These are phyloP conservation scores for Teunomyces cretensis DNA, from an alignment of 805 yeast species.

Conservation along the genomic window DNA sequence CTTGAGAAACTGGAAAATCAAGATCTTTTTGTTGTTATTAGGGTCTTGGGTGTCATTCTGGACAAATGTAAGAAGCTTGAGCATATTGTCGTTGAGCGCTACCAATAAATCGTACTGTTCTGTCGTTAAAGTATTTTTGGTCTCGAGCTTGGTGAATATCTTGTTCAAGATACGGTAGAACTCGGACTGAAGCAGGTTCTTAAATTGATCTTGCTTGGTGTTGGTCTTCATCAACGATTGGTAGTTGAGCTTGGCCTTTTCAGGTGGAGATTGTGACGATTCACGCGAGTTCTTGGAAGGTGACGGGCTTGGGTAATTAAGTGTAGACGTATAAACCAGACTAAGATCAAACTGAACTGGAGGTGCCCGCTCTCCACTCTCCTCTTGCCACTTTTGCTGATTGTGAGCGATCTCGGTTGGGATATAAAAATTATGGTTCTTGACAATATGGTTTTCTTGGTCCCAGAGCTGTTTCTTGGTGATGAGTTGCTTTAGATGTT, in stretches of 20 bases:
- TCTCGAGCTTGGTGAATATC: constrained; percentile 29
- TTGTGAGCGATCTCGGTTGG: constrained; percentile 38
- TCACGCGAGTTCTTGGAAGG: constrained; percentile 17
- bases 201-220: constrained; percentile 11
- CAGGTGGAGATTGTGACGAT: constrained; percentile 19
- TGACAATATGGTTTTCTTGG: constrained; percentile 33
- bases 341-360: constrained; percentile 38
- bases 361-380: constrained; percentile 8
- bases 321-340: constrained; percentile 21
- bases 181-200: constrained; percentile 13
- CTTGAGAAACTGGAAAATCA: constrained; percentile 40
- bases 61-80: constrained; percentile 20
- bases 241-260: constrained; percentile 3
- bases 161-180: constrained; percentile 17
- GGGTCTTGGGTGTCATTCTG: constrained; percentile 18
- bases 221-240: constrained; percentile 7
- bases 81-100: constrained; percentile 17
- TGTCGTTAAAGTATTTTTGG: constrained; percentile 28
- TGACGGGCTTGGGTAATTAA: constrained; percentile 10
- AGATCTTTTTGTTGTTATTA: constrained; percentile 20
- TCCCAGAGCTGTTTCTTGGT: constrained; percentile 40
- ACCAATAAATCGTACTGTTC: constrained; percentile 30
- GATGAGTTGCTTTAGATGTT: constrained; percentile 28
- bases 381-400: constrained; percentile 30
- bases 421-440: constrained; percentile 31